Conservation (phyloP, 495 filamentous ascomycete genomes). For the Neurospora africana region DNA sequence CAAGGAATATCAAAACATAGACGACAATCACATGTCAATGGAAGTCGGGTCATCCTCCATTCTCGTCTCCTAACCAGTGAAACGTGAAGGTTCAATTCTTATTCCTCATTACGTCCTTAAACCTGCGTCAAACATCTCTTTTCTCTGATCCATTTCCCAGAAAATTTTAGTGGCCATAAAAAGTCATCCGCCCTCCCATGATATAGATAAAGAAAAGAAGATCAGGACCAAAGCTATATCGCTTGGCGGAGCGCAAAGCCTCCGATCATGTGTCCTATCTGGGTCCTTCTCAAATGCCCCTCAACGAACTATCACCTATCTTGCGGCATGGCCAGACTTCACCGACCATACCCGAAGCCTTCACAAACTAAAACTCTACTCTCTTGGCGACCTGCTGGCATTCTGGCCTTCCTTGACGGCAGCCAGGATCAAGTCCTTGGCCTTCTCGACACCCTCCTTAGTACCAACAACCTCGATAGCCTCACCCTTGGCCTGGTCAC, state of each 20-base stretch:
- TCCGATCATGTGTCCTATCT: background rate
- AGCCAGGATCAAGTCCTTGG: slow-evolving; percentile 77
- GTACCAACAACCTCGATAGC: slow-evolving; percentile 81
- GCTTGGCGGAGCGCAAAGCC: background rate
- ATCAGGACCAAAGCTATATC: background rate
- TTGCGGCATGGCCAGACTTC: background rate
- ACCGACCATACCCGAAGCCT: background rate
- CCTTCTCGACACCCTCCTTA: slow-evolving; percentile 72
- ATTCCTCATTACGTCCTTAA: background rate
- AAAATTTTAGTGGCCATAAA: background rate
- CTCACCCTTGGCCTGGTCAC: slow-evolving; percentile 63
- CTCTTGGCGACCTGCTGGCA: slow-evolving; percentile 3
- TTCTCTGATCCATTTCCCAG: background rate
- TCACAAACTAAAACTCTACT: background rate
- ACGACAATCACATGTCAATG: background rate
- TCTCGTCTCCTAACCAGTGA: background rate
- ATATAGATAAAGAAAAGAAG: background rate
- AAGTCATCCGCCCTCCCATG: background rate
- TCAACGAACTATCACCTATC: background rate
- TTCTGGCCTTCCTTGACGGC: slow-evolving; percentile 50
- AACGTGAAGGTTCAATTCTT: background rate
- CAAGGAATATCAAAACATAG: background rate
- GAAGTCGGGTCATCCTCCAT: background rate
- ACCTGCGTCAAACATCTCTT: background rate
- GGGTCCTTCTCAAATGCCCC: background rate